Base-by-base conservation (phyloP, 192 early-diverging fungal genomes). In the Lunasporangiospora selenospora region DNA sequence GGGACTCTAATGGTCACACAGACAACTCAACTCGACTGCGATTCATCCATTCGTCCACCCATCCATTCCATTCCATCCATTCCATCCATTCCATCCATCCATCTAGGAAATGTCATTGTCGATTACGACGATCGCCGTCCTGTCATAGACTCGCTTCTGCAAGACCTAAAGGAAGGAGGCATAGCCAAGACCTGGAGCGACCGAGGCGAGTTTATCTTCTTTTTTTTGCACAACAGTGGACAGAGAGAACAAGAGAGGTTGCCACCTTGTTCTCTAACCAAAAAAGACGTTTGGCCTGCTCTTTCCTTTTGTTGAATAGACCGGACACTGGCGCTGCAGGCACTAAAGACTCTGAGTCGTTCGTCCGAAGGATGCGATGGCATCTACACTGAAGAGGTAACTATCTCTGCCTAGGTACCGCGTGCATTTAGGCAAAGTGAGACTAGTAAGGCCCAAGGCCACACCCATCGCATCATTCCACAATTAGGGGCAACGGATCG, bases 281-380 rank as follows among this genome's bases (percentile, higher is more conserved):
- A 11, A 30, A 6, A 23, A 19, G 4, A 27, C 4, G 1, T 44
- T 18, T 21, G 26, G n/a, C 27, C 41, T 45, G 18, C 32, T 51
- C 31, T 3, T n/a, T 18, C 39, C 1, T 19, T 49, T 38, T 33
- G 8, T 37, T 27, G 21, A 31, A 41, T 26, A 90, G 88, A 81
- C n/a, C 70, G 70, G 33, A 53, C 55, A 0, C 31, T 69, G 37
- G 85, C 82, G 15, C 58, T 92, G 29, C 65, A 85, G 43, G 57
- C 77, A 11, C 56, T 92, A 44, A 87, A 87, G 62, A 77, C 84
- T 15, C 61, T 92, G 21, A 84, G 81, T 8, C 78, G 90, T 23
- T 77, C 83, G 43, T 62, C 77, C 3, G 63, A 71, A 32, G 89
- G 89, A 26, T 82, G 85, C 55, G 84, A 85, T 18, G 40, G 50